Percentiles rank a stretch among this genome's conserved stretches.
Evolutionary conservation across 2,329 filamentous ascomycete genomes (phyloP).

Genomic region (Diaporthe sp.): DNA sequence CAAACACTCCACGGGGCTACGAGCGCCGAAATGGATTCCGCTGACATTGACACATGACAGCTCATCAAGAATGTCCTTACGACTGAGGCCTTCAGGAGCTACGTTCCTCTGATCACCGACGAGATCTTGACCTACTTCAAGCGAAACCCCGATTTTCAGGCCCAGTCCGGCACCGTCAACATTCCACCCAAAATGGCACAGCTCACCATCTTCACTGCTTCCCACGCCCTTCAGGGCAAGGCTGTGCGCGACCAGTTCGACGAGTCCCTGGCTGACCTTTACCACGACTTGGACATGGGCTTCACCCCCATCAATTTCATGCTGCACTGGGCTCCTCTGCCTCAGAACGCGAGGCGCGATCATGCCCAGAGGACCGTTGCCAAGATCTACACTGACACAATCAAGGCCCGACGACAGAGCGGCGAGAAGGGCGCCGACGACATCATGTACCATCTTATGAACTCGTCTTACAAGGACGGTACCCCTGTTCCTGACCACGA

Average conservation of each 20-base stretch:
- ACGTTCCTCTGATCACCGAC: conserved; percentile 79
- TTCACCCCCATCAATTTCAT: conserved; percentile 88
- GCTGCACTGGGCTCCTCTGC: conserved; percentile 83
- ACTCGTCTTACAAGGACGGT: conserved; percentile 82
- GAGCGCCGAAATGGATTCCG: conserved; percentile 36
- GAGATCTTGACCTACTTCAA: conserved; percentile 79
- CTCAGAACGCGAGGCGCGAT: conserved; percentile 81
- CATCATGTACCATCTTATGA: conserved; percentile 87
- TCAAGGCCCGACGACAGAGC: conserved; percentile 71
- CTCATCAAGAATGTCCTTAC: conserved; percentile 82
- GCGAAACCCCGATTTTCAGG: conserved; percentile 68
- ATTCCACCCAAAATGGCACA: conserved; percentile 79
- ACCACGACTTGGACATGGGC: conserved; percentile 85
- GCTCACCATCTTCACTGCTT: conserved; percentile 86
- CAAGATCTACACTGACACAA: conserved; percentile 82
- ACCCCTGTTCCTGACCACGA: conserved; percentile 78
- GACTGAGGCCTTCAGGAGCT: conserved; percentile 71
- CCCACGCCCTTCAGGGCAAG: conserved; percentile 80
- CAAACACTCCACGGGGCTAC: not conserved
- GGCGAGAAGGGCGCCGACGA: conserved; percentile 66
- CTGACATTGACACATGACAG: conserved; percentile 49
- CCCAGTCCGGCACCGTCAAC: conserved; percentile 72
- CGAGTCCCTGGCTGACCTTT: conserved; percentile 80
- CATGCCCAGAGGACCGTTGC: conserved; percentile 80
- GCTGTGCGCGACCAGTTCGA: conserved; percentile 81